These are phyloP conservation scores for Aspergillus diversus DNA, from an alignment of 495 filamentous ascomycete genomes.

Conservation along the genomic window DNA sequence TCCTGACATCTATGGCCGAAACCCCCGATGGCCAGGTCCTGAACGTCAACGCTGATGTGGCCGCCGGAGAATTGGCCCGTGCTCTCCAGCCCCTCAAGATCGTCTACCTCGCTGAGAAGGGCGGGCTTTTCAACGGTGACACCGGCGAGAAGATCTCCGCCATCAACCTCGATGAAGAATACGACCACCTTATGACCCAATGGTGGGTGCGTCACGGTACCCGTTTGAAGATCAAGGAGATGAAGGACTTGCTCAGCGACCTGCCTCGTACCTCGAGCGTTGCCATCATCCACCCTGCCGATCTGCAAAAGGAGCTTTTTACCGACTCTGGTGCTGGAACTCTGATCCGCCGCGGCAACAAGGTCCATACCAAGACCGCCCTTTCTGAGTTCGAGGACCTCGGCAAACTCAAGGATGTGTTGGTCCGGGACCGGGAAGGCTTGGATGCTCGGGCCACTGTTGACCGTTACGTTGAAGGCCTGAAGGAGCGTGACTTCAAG, in stretches of 20 bases:
- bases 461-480: constrained; percentile 79
- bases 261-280: constrained; percentile 92
- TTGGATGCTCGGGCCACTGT: constrained; percentile 82
- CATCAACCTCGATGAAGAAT: constrained; percentile 98
- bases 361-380: constrained; percentile 74
- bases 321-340: constrained; percentile 96
- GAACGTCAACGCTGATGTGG: constrained; percentile 98
- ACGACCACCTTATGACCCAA: constrained; percentile 90
- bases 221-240: constrained; percentile 97
- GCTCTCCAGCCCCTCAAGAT: constrained; percentile 95
- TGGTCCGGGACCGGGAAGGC: constrained; percentile 84
- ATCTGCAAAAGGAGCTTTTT: constrained; percentile 95
- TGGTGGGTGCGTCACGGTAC: constrained; percentile 97
- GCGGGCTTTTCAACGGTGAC: constrained; percentile 91
- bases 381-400: constrained; percentile 81
- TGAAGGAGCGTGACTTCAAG: constrained; percentile 80
- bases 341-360: constrained; percentile 90
- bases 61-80: constrained; percentile 89
- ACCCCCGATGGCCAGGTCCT: constrained; percentile 90
- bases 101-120: constrained; percentile 97
- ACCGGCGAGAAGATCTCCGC: constrained; percentile 94
- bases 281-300: constrained; percentile 93
- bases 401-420: constrained; percentile 74
- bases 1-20: constrained; percentile 97
- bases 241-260: constrained; percentile 87